Evolutionary conservation across 257 asterid genomes (phyloP), one percentile per base, ranked within the genome.

Genomic region (Salvia hispanica): DNA sequence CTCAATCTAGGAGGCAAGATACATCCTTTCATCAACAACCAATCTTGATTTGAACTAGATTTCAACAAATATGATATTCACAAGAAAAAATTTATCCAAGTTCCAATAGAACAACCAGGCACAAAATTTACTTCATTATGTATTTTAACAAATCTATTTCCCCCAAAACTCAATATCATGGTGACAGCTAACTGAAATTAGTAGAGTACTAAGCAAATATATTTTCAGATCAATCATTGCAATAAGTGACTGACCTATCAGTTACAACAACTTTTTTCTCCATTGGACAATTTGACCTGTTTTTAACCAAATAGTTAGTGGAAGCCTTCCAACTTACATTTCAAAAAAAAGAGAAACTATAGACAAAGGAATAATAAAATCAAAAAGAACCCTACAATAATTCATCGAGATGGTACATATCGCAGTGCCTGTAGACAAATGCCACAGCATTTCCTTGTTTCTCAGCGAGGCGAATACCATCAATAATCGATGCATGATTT

Each of bases 401-500:
- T 25, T 77, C 78, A 75, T 91, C 84, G 28, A 94, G 99, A 78
- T 94, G 99, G 73, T n/a, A 44, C 99, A 91, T 91, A 71, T 94
- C 95, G 66, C 96, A 81, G 76, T 91, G 97, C 82, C 79, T 79
- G 78, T 94, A 91, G 77, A 94, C 88, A 78, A 80, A 87, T 50
- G 81, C 77, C 52, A 77, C 88, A 6, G 77, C 74, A 67, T 77
- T 78, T 61, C 91, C 90, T 77, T 87, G 96, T 82, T 78, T 91
- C 89, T 94, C 93, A 47, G 96, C 90, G 65, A 94, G 95, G 46
- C 95, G 96, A 71, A 94, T 85, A 73, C 99, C 99, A 78, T 94
- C 99, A 56, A 94, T 88, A 64, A 94, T 94, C 59, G 99, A 94
- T 50, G 99, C 99, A 74, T 93, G 99, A 80, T 93, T 93, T 58